Conservation (phyloP, 805 yeast genomes). For the Yarrowia deformans region DNA sequence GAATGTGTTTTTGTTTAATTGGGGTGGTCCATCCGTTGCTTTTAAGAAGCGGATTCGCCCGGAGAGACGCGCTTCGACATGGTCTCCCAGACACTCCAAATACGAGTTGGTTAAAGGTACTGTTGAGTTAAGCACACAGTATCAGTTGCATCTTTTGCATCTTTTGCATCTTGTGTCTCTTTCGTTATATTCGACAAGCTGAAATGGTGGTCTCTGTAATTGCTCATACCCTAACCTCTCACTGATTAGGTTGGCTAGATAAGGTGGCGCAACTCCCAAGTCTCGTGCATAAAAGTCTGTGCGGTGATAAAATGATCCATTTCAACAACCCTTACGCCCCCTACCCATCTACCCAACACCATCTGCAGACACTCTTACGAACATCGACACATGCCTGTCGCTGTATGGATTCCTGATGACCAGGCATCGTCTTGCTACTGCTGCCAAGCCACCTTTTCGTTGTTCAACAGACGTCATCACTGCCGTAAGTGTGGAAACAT, state of each 20-base stretch:
- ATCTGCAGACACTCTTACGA: no score
- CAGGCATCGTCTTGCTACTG: conserved; percentile 56
- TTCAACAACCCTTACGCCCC: background rate
- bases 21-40: no score
- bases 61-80: no score
- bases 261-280: conserved; percentile 37
- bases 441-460: conserved; percentile 61
- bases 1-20: no score
- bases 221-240: background rate
- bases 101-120: no score
- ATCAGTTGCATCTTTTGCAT: no score
- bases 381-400: conserved; percentile 23
- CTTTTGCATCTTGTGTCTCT: no score
- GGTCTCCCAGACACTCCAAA: no score
- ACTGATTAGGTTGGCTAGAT: conserved; percentile 21
- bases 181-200: no score
- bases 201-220: no score
- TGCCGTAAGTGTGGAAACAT: conserved; percentile 79
- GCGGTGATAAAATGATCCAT: conserved; percentile 31
- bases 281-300: conserved; percentile 34
- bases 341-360: background rate
- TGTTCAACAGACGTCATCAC: conserved; percentile 80
- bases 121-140: no score
- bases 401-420: conserved; percentile 33
- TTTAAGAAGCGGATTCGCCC: no score